Base-by-base conservation (phyloP, 768 basidiomycete genomes). In the Mycena alexandri region DNA sequence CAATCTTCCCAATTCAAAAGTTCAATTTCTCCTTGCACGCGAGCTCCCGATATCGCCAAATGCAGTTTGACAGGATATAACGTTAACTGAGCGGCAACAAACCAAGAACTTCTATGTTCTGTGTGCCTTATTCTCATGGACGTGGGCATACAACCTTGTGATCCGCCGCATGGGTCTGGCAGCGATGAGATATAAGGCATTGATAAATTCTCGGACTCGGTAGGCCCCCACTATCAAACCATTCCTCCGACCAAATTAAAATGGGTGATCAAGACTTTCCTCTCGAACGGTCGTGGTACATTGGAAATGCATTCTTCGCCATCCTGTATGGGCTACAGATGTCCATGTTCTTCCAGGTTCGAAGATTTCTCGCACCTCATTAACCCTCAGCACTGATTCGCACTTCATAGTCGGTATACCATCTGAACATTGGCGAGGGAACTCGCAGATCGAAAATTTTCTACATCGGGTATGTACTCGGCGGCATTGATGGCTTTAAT, bases 401-500 rank as follows among this genome's bases (percentile, higher is more conserved):
- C 29, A 3, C 29, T 29, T 29, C 29, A 29, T 29, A 69, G 42
- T 71, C 75, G 0, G 65, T 74, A 12, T 70, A 69, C 14, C 60
- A 61, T 46, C 46, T 72, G 19, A 46, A 54, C 25, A 24, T 14
- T 10, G 54, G 60, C 19, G 38, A 43, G 12, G 60, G 51, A 5
- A 63, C 46, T 11, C 57, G 41, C 33, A 46, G 36, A 33, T 50
- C 61, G 46, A 65, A 60, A 46, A 71, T 38, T 43, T 61, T 72
- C 60, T 70, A 73, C 51, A 58, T 68, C 14, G 46, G 66, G 21
- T 75, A n/a, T n/a, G n/a, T n/a, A 70, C 70, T 70, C 67, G 47
- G 69, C 72, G 12, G 51, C 47, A 5, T 22, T 79, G 59, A 38
- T 79, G 22, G 17, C 75, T 25, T 57, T 81, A 50, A 74, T 75